Evolutionary conservation across 2,329 filamentous ascomycete genomes (phyloP).

Genomic region (Aspergillus ruber): DNA sequence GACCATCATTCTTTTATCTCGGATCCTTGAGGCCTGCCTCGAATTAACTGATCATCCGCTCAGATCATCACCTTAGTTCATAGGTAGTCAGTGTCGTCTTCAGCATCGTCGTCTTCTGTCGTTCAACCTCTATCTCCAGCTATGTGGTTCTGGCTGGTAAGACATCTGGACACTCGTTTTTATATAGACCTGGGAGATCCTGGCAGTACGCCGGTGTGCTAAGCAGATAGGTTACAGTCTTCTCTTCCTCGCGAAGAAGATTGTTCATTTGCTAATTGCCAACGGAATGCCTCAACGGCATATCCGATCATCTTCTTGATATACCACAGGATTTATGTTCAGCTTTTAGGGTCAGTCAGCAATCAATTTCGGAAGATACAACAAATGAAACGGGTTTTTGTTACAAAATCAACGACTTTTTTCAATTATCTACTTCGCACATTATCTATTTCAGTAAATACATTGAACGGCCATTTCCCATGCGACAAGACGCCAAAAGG

Average conservation of each 20-base stretch:
- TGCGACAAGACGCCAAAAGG: constrained; percentile 5
- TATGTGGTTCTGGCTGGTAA: background rate
- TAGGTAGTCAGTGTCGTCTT: too few species aligned
- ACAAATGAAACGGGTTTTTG: background rate
- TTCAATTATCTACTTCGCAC: background rate
- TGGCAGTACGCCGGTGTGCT: background rate
- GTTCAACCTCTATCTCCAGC: background rate
- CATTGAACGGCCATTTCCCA: constrained; percentile 2
- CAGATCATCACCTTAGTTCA: too few species aligned
- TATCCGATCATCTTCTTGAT: background rate
- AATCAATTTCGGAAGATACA: background rate
- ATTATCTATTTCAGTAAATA: constrained; percentile 4
- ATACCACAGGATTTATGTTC: background rate
- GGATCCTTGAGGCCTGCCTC: too few species aligned
- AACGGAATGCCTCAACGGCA: background rate
- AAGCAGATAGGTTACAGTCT: background rate
- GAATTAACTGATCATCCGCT: too few species aligned
- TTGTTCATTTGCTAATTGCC: background rate
- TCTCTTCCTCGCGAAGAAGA: background rate
- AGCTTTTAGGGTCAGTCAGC: background rate
- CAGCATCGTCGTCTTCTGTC: too few species aligned
- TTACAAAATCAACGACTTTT: background rate
- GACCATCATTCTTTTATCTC: too few species aligned
- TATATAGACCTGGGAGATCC: background rate
- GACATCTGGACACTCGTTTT: background rate